These are phyloP conservation scores for Jaminaea rosea DNA, from an alignment of 1,284 basidiomycete species.

Conservation along the genomic window DNA sequence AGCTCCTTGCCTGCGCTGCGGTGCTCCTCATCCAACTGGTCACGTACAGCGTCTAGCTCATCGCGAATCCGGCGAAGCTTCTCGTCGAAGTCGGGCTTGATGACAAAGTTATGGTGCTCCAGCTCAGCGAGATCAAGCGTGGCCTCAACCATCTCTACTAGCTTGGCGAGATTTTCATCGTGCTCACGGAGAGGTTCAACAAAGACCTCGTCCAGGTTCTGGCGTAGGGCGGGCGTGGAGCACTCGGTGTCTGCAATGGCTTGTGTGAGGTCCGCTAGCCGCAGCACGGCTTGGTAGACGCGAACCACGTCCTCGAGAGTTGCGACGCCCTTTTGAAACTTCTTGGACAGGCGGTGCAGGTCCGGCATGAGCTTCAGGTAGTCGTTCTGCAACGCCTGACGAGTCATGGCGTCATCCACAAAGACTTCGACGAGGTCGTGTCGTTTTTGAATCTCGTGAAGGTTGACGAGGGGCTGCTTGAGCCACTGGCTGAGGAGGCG, in stretches of 20 bases:
- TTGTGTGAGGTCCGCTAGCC: constrained; percentile 70
- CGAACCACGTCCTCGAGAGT: constrained; percentile 90
- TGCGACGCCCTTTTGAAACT: constrained; percentile 76
- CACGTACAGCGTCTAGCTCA: constrained; percentile 63
- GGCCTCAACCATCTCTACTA: constrained; percentile 86
- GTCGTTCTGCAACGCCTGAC: constrained; percentile 69
- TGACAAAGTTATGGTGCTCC: constrained; percentile 73
- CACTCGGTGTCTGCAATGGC: constrained; percentile 50
- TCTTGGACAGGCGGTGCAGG: constrained; percentile 82
- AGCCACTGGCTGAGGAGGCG: constrained; percentile 84
- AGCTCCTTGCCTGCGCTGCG: constrained; percentile 63
- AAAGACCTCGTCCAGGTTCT: constrained; percentile 26
- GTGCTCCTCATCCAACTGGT: constrained; percentile 79
- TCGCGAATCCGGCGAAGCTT: constrained; percentile 63
- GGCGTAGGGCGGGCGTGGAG: constrained; percentile 9
- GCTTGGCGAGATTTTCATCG: constrained; percentile 50
- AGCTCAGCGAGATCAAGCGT: constrained; percentile 86
- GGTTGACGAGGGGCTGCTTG: constrained; percentile 88
- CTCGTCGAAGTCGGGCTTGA: constrained; percentile 83
- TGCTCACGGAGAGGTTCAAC: constrained; percentile 22
- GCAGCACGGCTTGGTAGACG: constrained; percentile 63
- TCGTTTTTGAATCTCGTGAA: constrained; percentile 74
- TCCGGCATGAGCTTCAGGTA: constrained; percentile 87
- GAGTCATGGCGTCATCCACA: constrained; percentile 65
- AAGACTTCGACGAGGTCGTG: constrained; percentile 69